Evolutionary conservation across 768 basidiomycete species (phyloP), one percentile per base, ranked within the genome.

Genomic region (Cyclocybe aegerita): DNA sequence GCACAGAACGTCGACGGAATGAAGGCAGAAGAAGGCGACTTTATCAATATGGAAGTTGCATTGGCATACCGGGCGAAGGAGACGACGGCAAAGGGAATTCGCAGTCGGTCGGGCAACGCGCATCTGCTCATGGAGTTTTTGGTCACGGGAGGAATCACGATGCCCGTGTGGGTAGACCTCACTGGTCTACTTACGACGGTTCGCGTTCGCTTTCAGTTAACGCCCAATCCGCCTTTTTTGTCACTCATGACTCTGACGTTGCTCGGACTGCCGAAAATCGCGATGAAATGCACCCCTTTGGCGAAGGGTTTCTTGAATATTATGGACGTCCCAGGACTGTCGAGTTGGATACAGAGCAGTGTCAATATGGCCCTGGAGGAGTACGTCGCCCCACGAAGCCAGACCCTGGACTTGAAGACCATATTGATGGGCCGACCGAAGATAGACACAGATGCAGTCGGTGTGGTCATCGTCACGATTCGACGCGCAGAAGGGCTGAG

Each of bases 301-400:
- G 71, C 78, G 39, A 78, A 74, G 55, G 64, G 73, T 6, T 78
- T 88, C n/a, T 75, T 87, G 11, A 89, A 90, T 62, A 71, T 91
- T n/a, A 83, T 91, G 75, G 85, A 91, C 65, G 62, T 91, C 1
- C 89, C 89, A 0, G 78, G 83, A 45, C 66, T 92, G 43, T 84
- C 81, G 1, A 73, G 76, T 0, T 90, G 88, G 74, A 70, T 91
- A 30, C 82, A 88, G 58, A 78, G 73, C 45, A 76, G 80, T 3
- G 84, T 91, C 53, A 80, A 88, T 35, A 75, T 80, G 4, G 85
- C 79, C 1, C 68, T 82, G 3, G 75, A 75, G 4, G 78, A 77
- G 51, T 82, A 86, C 53, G 82, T 88, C 30, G 86, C 86, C 0
- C 90, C 89, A 9, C 80, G 82, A 59, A 85, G 83, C 48, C 67